Conservation (phyloP, 129 eudicot species). For the Pittosporum tobira region DNA sequence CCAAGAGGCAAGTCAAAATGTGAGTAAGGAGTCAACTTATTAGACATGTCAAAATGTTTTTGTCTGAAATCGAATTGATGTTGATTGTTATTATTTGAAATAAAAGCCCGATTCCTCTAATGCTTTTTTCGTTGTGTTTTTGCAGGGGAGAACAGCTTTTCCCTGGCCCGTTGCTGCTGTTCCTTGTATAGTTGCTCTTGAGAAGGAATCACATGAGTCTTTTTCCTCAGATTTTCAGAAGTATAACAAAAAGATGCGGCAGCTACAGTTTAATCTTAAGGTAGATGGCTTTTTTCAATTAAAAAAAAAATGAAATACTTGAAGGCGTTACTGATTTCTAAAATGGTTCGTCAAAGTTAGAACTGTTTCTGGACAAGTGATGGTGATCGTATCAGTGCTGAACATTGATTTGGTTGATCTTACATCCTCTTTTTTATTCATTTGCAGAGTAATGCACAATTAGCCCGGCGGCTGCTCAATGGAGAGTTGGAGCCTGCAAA, state of each 20-base stretch:
- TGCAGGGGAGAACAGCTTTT: constrained; percentile 28
- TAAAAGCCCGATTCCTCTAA: constrained; percentile 1
- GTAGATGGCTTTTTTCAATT: too few species aligned
- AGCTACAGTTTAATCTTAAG: constrained; percentile 68
- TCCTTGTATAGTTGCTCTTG: constrained; percentile 69
- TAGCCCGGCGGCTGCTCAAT: constrained; percentile 65
- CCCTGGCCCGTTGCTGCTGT: constrained; percentile 90
- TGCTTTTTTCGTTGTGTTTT: background rate
- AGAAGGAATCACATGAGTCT: constrained; percentile 72
- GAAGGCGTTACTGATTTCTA: background rate
- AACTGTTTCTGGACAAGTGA: too few species aligned
- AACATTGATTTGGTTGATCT: background rate
- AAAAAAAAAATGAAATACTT: too few species aligned
- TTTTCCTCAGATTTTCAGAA: constrained; percentile 62
- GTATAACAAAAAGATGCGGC: constrained; percentile 88
- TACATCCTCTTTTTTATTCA: background rate
- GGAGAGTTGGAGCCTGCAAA: constrained; percentile 78
- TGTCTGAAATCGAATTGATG: background rate
- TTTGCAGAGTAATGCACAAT: constrained; percentile 49
- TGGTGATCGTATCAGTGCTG: background rate
- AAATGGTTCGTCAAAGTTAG: too few species aligned
- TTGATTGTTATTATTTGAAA: background rate
- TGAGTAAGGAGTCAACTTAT: constrained; percentile 12
- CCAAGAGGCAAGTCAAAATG: constrained; percentile 32
- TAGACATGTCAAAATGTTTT: background rate